Evolutionary conservation across 768 basidiomycete species (phyloP), one percentile per base, ranked within the genome.

Genomic region (Coprinellus aureogranulatus): DNA sequence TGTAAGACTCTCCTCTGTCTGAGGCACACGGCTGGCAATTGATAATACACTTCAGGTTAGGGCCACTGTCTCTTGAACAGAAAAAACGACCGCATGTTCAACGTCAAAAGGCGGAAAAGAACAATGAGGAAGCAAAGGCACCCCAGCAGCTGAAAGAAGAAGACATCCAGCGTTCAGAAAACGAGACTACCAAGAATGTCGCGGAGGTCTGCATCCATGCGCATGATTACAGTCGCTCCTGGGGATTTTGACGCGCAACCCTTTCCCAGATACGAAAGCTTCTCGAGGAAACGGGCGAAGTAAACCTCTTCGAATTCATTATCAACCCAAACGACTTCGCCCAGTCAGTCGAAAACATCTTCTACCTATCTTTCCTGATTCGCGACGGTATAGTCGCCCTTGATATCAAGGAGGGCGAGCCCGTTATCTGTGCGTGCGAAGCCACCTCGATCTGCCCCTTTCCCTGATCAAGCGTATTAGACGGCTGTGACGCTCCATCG

Each of bases 271-370:
- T n/a, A n/a, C n/a, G 81, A 65, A 70, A 78, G 3, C 73, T 91
- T 8, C 77, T 97, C 25, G 68, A 79, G 30, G 52, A 54, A 22
- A 59, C 59, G 18, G 74, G 78, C 28, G 64, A 69, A 6, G 79
- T 90, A 52, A 97, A 97, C 64, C 71, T 97, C 27, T 98, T 98
- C 76, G 73, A 80, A 59, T 90, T 98, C 66, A 79, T 98, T 53
- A 77, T 97, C 61, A 96, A 99, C 67, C 97, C 97, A 12, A 72
- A 87, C 27, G 86, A 90, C 64, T 99, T 92, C 67, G 89, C 88
- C 0, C 96, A 99, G 68, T 92, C 91, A 0, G 93, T 98, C 14
- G 97, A 99, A 73, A 99, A 99, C 68, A 77, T 96, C 23, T 98
- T 99, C 70, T 94, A 97, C 66, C 79, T 96, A 2, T 93, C 92